Evolutionary conservation across 805 yeast species (phyloP).

Genomic region (Scheffersomyces ergatensis): DNA sequence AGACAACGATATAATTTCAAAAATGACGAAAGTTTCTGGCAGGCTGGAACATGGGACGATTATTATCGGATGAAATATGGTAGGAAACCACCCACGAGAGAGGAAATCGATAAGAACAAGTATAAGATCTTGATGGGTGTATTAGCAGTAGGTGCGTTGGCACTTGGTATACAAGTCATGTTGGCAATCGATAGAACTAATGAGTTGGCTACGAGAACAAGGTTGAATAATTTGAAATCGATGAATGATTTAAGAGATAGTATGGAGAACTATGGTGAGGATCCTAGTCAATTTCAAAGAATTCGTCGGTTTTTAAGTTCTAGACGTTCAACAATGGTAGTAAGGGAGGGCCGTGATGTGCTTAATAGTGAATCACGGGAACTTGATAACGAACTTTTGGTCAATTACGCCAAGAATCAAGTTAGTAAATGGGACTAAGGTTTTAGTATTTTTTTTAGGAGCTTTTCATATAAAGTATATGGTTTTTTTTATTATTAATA

Average conservation of each 20-base stretch:
- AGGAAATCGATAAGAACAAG: conserved; percentile 41
- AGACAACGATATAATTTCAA: conserved; percentile 27
- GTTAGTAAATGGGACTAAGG: conserved; percentile 15
- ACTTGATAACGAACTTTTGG: conserved; percentile 25
- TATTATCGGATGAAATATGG: conserved; percentile 44
- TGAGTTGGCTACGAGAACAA: conserved; percentile 23
- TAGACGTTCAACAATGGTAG: conserved; percentile 25
- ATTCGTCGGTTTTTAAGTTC: conserved; percentile 30
- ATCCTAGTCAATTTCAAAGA: conserved; percentile 24
- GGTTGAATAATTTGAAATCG: conserved; percentile 24
- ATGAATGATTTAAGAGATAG: conserved; percentile 26
- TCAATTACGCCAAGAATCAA: conserved; percentile 29
- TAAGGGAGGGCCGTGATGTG: conserved; percentile 13
- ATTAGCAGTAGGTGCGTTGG: conserved; percentile 26
- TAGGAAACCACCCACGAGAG: conserved; percentile 37
- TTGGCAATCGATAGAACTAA: conserved; percentile 33
- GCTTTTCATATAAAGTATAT: too few species aligned
- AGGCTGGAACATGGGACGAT: conserved; percentile 66
- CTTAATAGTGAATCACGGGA: conserved; percentile 11
- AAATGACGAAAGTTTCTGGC: conserved; percentile 49
- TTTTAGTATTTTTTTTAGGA: too few species aligned
- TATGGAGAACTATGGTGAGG: conserved; percentile 26
- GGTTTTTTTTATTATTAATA: too few species aligned
- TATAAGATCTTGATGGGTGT: conserved; percentile 39
- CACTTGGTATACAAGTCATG: conserved; percentile 33